Base-by-base conservation (phyloP, 108 stramenopile genomes). In the Cylindrotheca closterium region DNA sequence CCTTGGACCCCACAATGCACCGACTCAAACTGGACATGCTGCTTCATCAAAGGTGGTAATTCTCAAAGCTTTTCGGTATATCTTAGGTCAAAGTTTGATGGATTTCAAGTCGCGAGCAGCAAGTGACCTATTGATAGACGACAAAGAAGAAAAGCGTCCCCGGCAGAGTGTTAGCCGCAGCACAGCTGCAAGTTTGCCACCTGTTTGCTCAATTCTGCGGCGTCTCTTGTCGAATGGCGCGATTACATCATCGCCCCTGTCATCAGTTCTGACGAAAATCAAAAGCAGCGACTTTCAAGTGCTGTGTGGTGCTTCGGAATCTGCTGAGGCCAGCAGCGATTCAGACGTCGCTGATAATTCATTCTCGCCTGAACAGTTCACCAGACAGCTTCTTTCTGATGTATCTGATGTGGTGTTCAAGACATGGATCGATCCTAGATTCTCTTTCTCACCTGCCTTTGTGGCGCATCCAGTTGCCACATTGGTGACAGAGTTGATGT, bases 171-270 rank as follows among this genome's bases (percentile, higher is more conserved):
- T 88, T 32, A 72, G 73, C 30, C 74, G 87, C 56, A 76, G 68
- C 26, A 79, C 81, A 17, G 88, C 89, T 33, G 81, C 87, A 21
- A 82, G 83, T 58, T 61, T 93, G 19, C 89, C 89, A 24, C 81
- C 87, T 25, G 75, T 68, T 3, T 58, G 82, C 17, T 47, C 83
- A 0, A 57, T 93, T 29, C 62, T 93, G 24, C 79, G 83, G 28
- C 80, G 84, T 23, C 67, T 93, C 0, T 61, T 83, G 18, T 76
- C 87, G 17, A 68, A 69, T 23, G 68, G 75, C 10, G 50, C 74
- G 12, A 59, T 83, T 30, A 56, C 74, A 21, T 74, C 82, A 3
- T 84, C 80, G 45, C 80, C 72, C 27, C 77, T 68, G 5, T 47
- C 68, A n/a, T 48, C 67, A 17, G 60, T 77, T 26, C 71, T 92